Conservation (phyloP, 164 flowering plant genomes). For the Berberis vulgaris region DNA sequence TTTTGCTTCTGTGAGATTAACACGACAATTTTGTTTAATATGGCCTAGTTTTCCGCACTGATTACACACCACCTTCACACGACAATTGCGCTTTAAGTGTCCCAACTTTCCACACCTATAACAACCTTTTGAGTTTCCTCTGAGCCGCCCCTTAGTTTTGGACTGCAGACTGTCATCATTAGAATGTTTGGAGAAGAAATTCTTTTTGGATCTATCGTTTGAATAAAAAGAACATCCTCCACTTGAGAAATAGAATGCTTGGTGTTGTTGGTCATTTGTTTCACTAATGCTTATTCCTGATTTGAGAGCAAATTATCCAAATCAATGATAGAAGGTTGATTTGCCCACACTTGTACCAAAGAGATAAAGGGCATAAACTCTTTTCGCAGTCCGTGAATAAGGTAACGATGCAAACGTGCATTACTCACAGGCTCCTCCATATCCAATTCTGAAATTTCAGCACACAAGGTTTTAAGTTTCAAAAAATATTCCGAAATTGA, state of each 20-base stretch:
- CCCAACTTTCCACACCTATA: slow-evolving; percentile 1
- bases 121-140: neutral
- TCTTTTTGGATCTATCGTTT: neutral
- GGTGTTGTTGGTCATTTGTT: neutral
- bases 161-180: neutral
- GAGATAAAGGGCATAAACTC: no score
- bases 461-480: neutral
- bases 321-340: neutral
- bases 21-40: slow-evolving; percentile 2
- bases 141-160: neutral
- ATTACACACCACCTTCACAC: no score
- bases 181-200: neutral
- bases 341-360: neutral
- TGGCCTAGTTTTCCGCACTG: neutral
- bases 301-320: neutral
- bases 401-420: neutral
- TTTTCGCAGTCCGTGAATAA: neutral
- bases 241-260: neutral
- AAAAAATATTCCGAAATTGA: neutral
- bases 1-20: neutral
- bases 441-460: neutral
- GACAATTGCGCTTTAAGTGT: neutral
- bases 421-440: neutral
- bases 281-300: neutral
- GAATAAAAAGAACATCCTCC: neutral